phyloP scores from a whole-genome alignment of 140 eudicot genomes.

The Oenanthe javanica region DNA sequence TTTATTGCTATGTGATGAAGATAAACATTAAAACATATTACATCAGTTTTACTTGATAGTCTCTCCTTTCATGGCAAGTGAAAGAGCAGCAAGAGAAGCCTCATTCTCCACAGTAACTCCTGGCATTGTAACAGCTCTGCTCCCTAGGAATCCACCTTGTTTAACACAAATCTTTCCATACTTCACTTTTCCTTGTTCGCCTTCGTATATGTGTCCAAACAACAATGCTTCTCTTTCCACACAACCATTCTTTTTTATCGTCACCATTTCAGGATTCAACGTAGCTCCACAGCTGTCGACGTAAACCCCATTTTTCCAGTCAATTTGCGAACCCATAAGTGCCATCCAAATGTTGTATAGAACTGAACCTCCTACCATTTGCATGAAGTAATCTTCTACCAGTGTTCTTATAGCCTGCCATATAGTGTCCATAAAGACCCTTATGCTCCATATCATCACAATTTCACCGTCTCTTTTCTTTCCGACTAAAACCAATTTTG shows the following conservation, averaged over 20 bases:
- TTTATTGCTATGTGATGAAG: not conserved
- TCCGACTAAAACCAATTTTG: slow-evolving; percentile 62
- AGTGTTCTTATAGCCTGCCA: slow-evolving; percentile 68
- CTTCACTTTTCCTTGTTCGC: slow-evolving; percentile 62
- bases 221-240: slow-evolving; percentile 47
- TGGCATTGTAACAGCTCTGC: slow-evolving; percentile 59
- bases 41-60: slow-evolving; percentile 25
- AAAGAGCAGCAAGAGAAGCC: slow-evolving; percentile 42
- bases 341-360: slow-evolving; percentile 49
- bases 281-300: slow-evolving; percentile 54
- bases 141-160: slow-evolving; percentile 53
- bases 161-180: slow-evolving; percentile 38
- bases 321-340: slow-evolving; percentile 56
- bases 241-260: slow-evolving; percentile 30
- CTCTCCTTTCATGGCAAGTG: slow-evolving; percentile 62
- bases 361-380: slow-evolving; percentile 42
- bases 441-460: slow-evolving; percentile 46
- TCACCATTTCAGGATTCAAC: slow-evolving; percentile 62
- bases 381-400: slow-evolving; percentile 56
- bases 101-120: slow-evolving; percentile 43
- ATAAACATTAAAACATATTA: not conserved
- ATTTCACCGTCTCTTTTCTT: slow-evolving; percentile 36
- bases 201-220: slow-evolving; percentile 66
- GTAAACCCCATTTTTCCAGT: slow-evolving; percentile 46
- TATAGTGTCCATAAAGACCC: slow-evolving; percentile 45